Evolutionary conservation across 139 green algal genomes (phyloP).

Genomic region (Pleodorina starrii): DNA sequence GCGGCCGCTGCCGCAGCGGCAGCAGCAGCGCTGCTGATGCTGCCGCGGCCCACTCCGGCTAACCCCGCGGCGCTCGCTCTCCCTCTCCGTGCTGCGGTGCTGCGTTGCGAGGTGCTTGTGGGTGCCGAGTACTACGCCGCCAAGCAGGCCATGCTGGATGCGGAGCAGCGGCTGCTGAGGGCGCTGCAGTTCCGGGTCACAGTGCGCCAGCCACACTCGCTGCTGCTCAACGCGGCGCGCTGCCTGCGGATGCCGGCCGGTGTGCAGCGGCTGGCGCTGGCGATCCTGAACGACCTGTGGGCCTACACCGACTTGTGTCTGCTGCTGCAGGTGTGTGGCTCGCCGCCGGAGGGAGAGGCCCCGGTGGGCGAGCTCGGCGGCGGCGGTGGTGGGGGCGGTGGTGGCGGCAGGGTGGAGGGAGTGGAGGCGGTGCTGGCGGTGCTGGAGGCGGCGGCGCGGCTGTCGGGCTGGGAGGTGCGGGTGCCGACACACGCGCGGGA

Average conservation of each 20-base stretch:
- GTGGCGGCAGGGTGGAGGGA: neutral
- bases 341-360: neutral
- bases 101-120: neutral
- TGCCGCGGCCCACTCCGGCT: too few relatives aligned
- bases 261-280: slow-evolving; percentile 21
- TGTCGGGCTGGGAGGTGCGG: neutral
- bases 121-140: slow-evolving; percentile 12
- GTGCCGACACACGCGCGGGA: slow-evolving; percentile 10
- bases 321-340: neutral
- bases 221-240: slow-evolving; percentile 33
- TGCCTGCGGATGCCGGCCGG: slow-evolving; percentile 22
- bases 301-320: neutral
- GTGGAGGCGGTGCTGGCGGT: neutral
- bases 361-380: neutral
- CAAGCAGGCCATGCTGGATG: slow-evolving; percentile 1
- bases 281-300: slow-evolving; percentile 40
- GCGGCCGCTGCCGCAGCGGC: neutral
- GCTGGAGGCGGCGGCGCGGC: slow-evolving; percentile 24
- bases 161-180: slow-evolving; percentile 34
- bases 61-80: neutral
- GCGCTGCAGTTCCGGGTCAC: slow-evolving; percentile 2
- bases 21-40: neutral
- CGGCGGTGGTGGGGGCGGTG: neutral
- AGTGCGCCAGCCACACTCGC: neutral
- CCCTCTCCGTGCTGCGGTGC: neutral